Base-by-base conservation (phyloP, 1,284 basidiomycete genomes). In the Hemileia vastatrix region DNA sequence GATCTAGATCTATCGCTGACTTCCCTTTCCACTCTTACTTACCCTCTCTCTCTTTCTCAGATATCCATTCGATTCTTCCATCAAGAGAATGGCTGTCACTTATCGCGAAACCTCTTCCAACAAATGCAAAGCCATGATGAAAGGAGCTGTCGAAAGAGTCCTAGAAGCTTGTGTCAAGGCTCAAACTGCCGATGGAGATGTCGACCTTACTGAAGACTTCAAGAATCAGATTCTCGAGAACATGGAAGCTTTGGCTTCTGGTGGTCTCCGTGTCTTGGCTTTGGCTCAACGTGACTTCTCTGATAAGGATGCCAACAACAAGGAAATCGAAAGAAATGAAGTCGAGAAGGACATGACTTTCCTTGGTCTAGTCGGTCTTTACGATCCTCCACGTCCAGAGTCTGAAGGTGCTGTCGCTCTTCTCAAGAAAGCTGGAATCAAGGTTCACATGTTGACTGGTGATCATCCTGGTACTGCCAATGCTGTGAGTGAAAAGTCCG, bases 101-200 rank as follows among this genome's bases (percentile, higher is more conserved):
- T 82, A n/a, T n/a, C n/a, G n/a, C n/a, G n/a, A n/a, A n/a, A n/a
- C n/a, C n/a, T n/a, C n/a, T n/a, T n/a, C n/a, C n/a, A n/a, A n/a
- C 47, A 52, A 64, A 51, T 56, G 68, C 64, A 66, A 79, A 27
- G 73, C 78, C 31, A 72, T 81, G 65, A 80, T 81, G 70, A 86
- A 86, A 73, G 84, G 84, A 19, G 84, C 84, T 24, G 82, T 83
- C 61, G 84, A 85, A 73, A 79, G 83, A 8, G 78, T 85, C 13
- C 75, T 85, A 33, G 81, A 82, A 33, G 72, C 78, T 21, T 83
- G 83, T 69, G 73, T 71, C 21, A 57, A 68, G 4, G 74, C 80
- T 11, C 76, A 76, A 27, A 70, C 74, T 9, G 69, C 71, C 36
- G 72, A 73, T n/a, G n/a, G n/a, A n/a, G n/a, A n/a, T n/a, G n/a